Evolutionary conservation across 305 asterid genomes (phyloP).

Genomic region (Solanum hybrid): DNA sequence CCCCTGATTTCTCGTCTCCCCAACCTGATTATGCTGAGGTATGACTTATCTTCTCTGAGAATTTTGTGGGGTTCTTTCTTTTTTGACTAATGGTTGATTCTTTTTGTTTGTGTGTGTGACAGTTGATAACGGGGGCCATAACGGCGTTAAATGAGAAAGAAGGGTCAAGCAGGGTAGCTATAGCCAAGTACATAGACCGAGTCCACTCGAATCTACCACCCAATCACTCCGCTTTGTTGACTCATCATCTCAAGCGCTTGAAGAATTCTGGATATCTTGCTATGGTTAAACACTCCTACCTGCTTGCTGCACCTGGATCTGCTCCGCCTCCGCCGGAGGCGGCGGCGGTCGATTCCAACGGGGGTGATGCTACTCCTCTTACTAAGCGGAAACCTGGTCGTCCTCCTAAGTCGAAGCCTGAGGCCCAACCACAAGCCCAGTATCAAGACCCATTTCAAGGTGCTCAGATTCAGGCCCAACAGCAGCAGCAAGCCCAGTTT

Average conservation of each 20-base stretch:
- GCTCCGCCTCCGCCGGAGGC: conserved; percentile 8
- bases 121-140: conserved; percentile 78
- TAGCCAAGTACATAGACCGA: conserved; percentile 49
- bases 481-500: background rate
- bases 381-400: conserved; percentile 64
- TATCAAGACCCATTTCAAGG: background rate
- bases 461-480: background rate
- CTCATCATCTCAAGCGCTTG: conserved; percentile 45
- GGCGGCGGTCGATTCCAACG: background rate
- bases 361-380: conserved; percentile 7
- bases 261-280: conserved; percentile 42
- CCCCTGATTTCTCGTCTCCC: background rate
- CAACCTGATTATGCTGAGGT: conserved; percentile 70
- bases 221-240: conserved; percentile 41
- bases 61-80: background rate
- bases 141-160: conserved; percentile 46
- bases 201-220: conserved; percentile 42
- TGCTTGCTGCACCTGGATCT: conserved; percentile 41
- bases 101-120: background rate
- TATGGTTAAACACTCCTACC: conserved; percentile 68
- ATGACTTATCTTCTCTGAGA: background rate
- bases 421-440: conserved; percentile 6
- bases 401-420: conserved; percentile 50
- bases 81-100: background rate
- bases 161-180: conserved; percentile 73